Evolutionary conservation across 169 alveolate genomes (phyloP).

Genomic region (Perkinsus chesapeaki): DNA sequence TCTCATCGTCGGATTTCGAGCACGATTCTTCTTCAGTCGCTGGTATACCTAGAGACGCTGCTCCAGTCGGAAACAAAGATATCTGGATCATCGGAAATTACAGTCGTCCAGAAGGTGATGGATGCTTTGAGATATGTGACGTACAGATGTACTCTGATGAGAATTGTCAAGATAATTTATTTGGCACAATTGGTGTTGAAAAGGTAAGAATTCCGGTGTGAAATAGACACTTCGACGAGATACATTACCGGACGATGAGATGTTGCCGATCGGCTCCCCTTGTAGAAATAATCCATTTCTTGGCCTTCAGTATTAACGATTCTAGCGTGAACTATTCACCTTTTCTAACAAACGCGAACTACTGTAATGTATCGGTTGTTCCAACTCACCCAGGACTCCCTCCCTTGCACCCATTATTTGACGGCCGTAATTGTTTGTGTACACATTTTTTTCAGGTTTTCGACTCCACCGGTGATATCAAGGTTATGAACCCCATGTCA

Average conservation of each 20-base stretch:
- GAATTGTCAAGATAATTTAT: neutral
- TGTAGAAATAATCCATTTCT: too few relatives aligned
- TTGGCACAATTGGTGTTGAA: neutral
- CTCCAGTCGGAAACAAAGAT: neutral
- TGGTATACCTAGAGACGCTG: neutral
- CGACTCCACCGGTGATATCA: neutral
- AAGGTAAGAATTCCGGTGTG: neutral
- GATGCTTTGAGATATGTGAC: neutral
- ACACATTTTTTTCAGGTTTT: neutral
- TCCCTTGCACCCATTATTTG: too few relatives aligned
- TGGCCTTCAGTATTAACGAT: too few relatives aligned
- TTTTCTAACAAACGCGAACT: too few relatives aligned
- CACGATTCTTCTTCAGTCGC: neutral
- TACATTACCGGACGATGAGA: too few relatives aligned
- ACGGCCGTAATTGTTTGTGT: too few relatives aligned
- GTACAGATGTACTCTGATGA: neutral
- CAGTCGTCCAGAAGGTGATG: neutral
- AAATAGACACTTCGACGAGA: too few relatives aligned
- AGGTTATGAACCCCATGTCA: neutral
- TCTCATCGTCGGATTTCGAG: too few relatives aligned
- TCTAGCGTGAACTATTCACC: too few relatives aligned
- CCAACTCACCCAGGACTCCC: too few relatives aligned
- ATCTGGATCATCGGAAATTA: neutral
- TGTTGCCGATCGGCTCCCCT: too few relatives aligned
- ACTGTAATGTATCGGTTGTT: too few relatives aligned